These are phyloP conservation scores for Bisporella sp. DNA, from an alignment of 2,329 filamentous ascomycete genomes.

Conservation along the genomic window DNA sequence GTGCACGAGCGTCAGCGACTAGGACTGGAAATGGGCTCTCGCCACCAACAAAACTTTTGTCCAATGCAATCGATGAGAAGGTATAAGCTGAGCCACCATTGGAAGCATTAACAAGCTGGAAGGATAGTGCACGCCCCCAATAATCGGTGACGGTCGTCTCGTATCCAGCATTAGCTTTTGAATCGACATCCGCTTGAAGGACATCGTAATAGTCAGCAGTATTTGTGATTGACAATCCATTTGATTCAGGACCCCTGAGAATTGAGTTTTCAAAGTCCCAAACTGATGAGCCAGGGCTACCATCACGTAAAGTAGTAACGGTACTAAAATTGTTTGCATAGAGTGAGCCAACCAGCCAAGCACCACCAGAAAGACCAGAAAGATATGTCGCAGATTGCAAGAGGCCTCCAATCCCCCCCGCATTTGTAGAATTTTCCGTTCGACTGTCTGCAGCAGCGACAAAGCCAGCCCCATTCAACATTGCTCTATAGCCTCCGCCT, in stretches of 20 bases:
- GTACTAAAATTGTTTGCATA: slow-evolving; percentile 73
- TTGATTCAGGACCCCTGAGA: slow-evolving; percentile 46
- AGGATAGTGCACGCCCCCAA: slow-evolving; percentile 81
- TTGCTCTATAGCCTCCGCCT: slow-evolving; percentile 80
- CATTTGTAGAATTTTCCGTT: slow-evolving; percentile 51
- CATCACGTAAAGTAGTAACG: slow-evolving; percentile 47
- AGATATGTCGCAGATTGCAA: slow-evolving; percentile 78
- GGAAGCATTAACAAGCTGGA: slow-evolving; percentile 72
- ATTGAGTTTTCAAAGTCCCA: slow-evolving; percentile 61
- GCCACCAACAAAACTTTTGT: slow-evolving; percentile 54
- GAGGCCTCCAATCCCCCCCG: slow-evolving; percentile 70
- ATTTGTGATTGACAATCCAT: slow-evolving; percentile 44
- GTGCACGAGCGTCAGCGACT: slow-evolving; percentile 61
- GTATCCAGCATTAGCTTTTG: slow-evolving; percentile 58
- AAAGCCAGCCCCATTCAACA: slow-evolving; percentile 79
- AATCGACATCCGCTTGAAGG: slow-evolving; percentile 48
- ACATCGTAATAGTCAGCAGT: slow-evolving; percentile 56
- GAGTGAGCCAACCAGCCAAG: slow-evolving; percentile 78
- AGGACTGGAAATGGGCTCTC: slow-evolving; percentile 67
- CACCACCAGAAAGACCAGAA: slow-evolving; percentile 72
- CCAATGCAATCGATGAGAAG: slow-evolving; percentile 69
- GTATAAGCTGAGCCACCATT: slow-evolving; percentile 72
- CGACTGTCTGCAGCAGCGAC: slow-evolving; percentile 73
- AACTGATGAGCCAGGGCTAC: slow-evolving; percentile 35
- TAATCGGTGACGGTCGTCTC: slow-evolving; percentile 76